A percentile compares a stretch with the other conserved stretches of the same genome.
These are phyloP conservation scores for Clarkia xantiana DNA, from an alignment of 345 rosid genomes.

Conservation along the genomic window DNA sequence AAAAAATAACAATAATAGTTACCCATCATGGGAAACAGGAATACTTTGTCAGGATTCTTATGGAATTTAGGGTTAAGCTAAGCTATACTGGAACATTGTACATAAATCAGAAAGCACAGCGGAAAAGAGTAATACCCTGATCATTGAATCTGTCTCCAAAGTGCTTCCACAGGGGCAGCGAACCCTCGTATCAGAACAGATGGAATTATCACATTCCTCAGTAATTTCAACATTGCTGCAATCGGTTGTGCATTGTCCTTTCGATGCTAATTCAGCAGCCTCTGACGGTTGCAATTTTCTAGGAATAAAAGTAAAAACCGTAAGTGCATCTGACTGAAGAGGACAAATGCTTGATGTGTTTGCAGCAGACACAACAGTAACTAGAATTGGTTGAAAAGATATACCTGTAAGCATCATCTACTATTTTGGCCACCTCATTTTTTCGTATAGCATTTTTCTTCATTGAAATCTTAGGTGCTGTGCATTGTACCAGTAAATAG, in stretches of 20 bases:
- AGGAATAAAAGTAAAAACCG: neutral
- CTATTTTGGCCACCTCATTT: conserved; percentile 68
- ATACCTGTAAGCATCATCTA: conserved; percentile 80
- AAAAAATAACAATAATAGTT: neutral
- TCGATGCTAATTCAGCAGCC: conserved; percentile 68
- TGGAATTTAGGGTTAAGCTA: conserved; percentile 1
- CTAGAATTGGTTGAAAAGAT: neutral
- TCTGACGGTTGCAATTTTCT: conserved; percentile 60
- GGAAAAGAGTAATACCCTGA: conserved; percentile 28
- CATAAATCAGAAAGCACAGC: neutral
- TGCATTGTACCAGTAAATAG: neutral
- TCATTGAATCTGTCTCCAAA: conserved; percentile 46
- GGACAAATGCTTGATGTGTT: too few species aligned
- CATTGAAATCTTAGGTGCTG: conserved; percentile 50
- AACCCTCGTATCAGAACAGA: conserved; percentile 40
- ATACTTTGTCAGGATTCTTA: too few species aligned
- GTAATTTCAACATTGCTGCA: conserved; percentile 39
- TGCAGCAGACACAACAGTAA: neutral
- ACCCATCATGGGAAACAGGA: too few species aligned
- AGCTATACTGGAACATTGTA: neutral
- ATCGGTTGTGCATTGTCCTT: conserved; percentile 43
- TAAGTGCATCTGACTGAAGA: too few species aligned
- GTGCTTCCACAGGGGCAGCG: conserved; percentile 76
- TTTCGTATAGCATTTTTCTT: conserved; percentile 47
- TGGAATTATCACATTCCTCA: conserved; percentile 41